Base-by-base conservation (phyloP, 371 early-diverging fungal genomes). In the Mortierella sp. region DNA sequence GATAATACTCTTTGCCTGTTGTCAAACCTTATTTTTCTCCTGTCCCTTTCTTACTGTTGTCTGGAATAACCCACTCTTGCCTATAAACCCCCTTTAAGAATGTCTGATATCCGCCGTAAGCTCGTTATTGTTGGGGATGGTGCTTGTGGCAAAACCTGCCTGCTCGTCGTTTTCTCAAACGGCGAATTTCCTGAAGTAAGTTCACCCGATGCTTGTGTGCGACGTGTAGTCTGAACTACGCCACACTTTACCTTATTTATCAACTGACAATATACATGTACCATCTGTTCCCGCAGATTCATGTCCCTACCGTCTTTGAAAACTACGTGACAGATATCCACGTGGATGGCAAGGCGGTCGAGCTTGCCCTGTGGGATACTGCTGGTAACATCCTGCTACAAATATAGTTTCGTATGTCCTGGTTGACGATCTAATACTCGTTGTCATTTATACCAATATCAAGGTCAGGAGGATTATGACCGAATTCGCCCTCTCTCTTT, bases 51-150 rank as follows among this genome's bases (percentile, higher is more conserved):
- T 19, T 16, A 47, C 13, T 16, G 47, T 47, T 36, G 36, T 36
- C 36, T 36, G 36, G 45, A 19, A 48, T 48, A 48, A n/a, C 48
- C 19, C 15, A 43, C 13, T 24, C 33, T 32, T 33, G 28, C 58
- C 10, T 43, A 43, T 43, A 43, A 43, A 43, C 9, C 48, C 1
- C 33, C 33, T 16, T 6, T 43, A 40, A 69, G 22, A 28, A 94
- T 93, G 93, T 86, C 94, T 67, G 96, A 94, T 86, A 92, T 96
- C 82, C 93, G 96, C 84, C 90, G 95, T 70, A 98, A 98, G 87
- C 90, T 98, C 73, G 98, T 98, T 70, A 95, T 97, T 84, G 97
- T 98, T 58, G 99, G 99, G 57, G 98, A 98, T 84, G 97, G 97
- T 89, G 96, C 97, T 58, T 96, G 97, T 81, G 99, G 98, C 83